Percentiles rank a stretch among this genome's conserved stretches.
Conservation (phyloP, 352 stramenopile species). For the Phytophthora citricola region DNA sequence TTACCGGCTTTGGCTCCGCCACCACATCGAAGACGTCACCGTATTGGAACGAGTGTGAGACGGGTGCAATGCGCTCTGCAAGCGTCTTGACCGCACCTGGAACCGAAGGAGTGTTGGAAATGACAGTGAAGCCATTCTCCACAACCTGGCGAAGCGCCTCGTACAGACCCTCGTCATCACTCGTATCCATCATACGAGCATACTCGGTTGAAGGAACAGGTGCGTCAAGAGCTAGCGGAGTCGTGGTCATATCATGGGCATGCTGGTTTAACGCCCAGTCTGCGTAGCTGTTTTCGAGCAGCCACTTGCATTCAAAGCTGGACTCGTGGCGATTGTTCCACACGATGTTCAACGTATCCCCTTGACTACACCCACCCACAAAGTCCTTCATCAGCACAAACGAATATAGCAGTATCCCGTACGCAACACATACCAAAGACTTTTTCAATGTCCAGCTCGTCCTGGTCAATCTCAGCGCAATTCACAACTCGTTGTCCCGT, state of each 20-base stretch:
- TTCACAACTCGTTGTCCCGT: constrained; percentile 88
- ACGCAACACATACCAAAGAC: constrained; percentile 59
- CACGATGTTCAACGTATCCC: constrained; percentile 71
- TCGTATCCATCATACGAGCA: constrained; percentile 65
- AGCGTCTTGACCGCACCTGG: constrained; percentile 70
- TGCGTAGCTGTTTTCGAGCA: constrained; percentile 85
- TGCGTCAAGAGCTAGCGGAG: constrained; percentile 49
- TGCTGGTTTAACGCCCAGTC: constrained; percentile 53
- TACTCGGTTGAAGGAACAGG: constrained; percentile 70
- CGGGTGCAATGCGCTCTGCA: constrained; percentile 77
- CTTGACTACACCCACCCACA: constrained; percentile 53
- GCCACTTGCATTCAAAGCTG: constrained; percentile 70
- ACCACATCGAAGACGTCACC: constrained; percentile 89
- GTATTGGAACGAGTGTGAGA: constrained; percentile 89
- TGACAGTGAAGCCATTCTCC: constrained; percentile 74
- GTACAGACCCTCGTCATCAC: constrained; percentile 72
- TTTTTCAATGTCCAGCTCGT: constrained; percentile 71
- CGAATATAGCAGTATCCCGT: neutral
- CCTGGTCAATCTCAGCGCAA: constrained; percentile 58
- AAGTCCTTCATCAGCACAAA: neutral
- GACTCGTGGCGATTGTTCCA: constrained; percentile 79
- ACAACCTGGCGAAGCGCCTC: constrained; percentile 72
- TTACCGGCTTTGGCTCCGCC: constrained; percentile 79
- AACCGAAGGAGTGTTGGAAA: constrained; percentile 73
- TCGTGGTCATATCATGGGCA: constrained; percentile 56